Percentiles rank a stretch among this genome's conserved stretches.
Evolutionary conservation across 1,139 yeast species (phyloP).

Genomic region (Eremothecium coryli): DNA sequence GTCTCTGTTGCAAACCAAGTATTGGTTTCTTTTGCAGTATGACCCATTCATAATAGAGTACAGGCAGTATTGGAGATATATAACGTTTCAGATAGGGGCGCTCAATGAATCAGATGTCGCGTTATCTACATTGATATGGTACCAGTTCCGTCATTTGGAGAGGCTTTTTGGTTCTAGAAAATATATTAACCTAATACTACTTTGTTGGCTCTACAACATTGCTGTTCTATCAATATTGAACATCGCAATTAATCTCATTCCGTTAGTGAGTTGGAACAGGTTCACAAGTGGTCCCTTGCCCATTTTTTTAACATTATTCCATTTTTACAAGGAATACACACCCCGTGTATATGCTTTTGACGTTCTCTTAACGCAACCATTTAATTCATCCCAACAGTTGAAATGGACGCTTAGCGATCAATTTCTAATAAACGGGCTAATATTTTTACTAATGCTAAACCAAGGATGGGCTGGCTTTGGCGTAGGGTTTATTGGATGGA

Average conservation of each 20-base stretch:
- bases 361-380: conserved; percentile 20
- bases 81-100: conserved; percentile 23
- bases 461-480: conserved; percentile 25
- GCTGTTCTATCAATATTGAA: conserved; percentile 13
- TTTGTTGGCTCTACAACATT: conserved; percentile 22
- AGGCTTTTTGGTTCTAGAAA: conserved; percentile 28
- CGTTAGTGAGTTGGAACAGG: conserved; percentile 21
- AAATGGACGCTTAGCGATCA: conserved; percentile 27
- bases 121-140: conserved; percentile 25
- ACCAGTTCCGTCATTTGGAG: conserved; percentile 26
- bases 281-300: conserved; percentile 26
- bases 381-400: conserved; percentile 14
- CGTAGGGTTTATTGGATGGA: conserved; percentile 26
- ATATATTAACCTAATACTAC: conserved; percentile 22
- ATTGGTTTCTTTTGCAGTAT: conserved; percentile 22
- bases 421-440: conserved; percentile 20
- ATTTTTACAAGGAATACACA: conserved; percentile 29
- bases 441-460: conserved; percentile 20
- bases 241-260: conserved; percentile 15
- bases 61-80: conserved; percentile 24
- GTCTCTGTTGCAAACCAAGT: conserved; percentile 23
- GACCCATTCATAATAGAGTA: conserved; percentile 27
- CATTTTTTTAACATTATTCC: conserved; percentile 21
- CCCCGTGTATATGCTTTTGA: conserved; percentile 28
- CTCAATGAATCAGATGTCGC: conserved; percentile 28